Conservation (phyloP, 495 filamentous ascomycete species). For the Trichoderma reesei region DNA sequence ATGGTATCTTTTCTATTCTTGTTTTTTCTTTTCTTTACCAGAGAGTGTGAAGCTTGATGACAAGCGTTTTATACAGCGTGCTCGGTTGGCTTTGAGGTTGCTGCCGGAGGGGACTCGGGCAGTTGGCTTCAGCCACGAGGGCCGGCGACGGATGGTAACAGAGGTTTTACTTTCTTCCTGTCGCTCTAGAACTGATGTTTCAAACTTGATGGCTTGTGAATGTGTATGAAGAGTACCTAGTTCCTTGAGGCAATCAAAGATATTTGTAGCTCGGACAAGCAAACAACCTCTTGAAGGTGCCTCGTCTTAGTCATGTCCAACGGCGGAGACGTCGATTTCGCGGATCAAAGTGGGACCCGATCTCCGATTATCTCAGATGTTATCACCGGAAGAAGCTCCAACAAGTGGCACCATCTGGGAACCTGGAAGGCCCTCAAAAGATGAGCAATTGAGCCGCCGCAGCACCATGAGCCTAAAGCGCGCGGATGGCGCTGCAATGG, state of each 20-base stretch:
- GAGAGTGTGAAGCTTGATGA: neutral
- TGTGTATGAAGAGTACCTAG: too few relatives aligned
- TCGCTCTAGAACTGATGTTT: neutral
- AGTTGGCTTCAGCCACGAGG: neutral
- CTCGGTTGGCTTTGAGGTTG: constrained; percentile 1
- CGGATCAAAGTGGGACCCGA: constrained; percentile 8
- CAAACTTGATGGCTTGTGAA: too few relatives aligned
- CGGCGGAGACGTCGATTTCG: too few relatives aligned
- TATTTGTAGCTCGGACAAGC: too few relatives aligned
- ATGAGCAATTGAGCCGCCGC: neutral
- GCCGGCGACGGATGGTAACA: constrained; percentile 4
- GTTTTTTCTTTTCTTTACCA: too few relatives aligned
- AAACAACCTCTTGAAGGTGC: too few relatives aligned
- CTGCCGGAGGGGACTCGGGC: neutral
- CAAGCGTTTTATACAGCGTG: constrained; percentile 3
- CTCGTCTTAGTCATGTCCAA: too few relatives aligned
- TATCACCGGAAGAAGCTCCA: neutral
- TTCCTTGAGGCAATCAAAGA: too few relatives aligned
- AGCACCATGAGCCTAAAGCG: neutral
- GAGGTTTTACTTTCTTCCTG: neutral
- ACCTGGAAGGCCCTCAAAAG: neutral
- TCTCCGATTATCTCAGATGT: neutral
- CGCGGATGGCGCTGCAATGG: constrained; percentile 3
- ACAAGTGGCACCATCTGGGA: neutral
- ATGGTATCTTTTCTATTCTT: neutral